Evolutionary conservation across 805 yeast species (phyloP).

Genomic region (Teunomyces lycoperdinae): DNA sequence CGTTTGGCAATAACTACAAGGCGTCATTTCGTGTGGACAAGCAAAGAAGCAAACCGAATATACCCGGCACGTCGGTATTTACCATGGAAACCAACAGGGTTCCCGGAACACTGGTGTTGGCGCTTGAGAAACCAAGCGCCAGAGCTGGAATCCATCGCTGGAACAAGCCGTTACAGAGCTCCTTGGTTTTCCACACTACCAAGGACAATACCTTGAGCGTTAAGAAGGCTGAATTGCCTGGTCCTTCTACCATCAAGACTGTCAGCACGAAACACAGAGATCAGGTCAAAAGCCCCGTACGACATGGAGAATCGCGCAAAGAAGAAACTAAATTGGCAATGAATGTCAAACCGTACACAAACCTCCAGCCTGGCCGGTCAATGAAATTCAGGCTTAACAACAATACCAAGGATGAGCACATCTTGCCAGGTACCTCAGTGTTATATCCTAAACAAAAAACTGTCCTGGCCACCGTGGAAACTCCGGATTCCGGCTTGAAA

Average conservation of each 20-base stretch:
- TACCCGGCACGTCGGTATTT: constrained; percentile 11
- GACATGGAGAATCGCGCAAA: neutral
- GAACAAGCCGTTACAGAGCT: constrained; percentile 5
- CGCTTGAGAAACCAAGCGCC: neutral
- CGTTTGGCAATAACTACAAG: constrained; percentile 3
- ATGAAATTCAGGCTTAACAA: constrained; percentile 6
- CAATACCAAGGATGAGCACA: neutral
- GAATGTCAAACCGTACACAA: constrained; percentile 8
- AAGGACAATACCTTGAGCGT: constrained; percentile 9
- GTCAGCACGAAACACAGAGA: constrained; percentile 4
- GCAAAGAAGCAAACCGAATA: constrained; percentile 5
- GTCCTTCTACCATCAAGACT: constrained; percentile 12
- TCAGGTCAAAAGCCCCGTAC: constrained; percentile 1
- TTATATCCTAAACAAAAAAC: constrained; percentile 3
- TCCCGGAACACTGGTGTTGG: constrained; percentile 3
- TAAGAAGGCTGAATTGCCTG: constrained; percentile 11
- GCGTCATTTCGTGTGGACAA: constrained; percentile 3
- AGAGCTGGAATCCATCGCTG: constrained; percentile 3
- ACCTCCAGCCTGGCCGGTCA: constrained; percentile 4
- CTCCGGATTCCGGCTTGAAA: neutral
- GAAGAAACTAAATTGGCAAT: constrained; percentile 2
- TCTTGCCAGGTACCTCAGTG: constrained; percentile 9
- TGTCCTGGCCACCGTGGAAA: neutral
- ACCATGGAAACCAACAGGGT: constrained; percentile 1
- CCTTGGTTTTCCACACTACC: constrained; percentile 11